Percentiles rank a stretch among this genome's conserved stretches.
phyloP scores from a whole-genome alignment of 352 stramenopile species.

The Pythium periplocum region DNA sequence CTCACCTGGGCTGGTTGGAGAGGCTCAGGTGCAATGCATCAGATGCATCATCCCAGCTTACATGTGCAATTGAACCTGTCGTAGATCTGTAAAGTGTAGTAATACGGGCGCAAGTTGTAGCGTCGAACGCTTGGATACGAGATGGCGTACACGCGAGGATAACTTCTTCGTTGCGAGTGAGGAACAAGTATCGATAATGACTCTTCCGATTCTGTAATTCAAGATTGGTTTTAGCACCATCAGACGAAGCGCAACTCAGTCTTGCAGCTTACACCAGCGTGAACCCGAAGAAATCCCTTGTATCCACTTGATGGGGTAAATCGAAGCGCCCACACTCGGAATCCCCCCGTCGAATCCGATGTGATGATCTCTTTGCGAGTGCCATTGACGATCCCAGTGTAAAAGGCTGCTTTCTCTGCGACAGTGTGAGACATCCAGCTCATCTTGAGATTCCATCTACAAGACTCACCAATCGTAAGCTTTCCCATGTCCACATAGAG shows the following conservation, averaged over 20 bases:
- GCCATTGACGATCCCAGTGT: conserved; percentile 31
- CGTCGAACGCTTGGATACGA: conserved; percentile 16
- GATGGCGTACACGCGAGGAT: conserved; percentile 13
- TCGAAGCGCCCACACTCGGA: conserved; percentile 49
- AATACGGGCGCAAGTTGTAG: conserved; percentile 13
- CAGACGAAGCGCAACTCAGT: not conserved
- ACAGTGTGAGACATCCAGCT: conserved; percentile 30
- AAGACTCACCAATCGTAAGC: conserved; percentile 1
- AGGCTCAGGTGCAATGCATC: conserved; percentile 5
- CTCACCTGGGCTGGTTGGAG: not conserved
- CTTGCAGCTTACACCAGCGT: conserved; percentile 25
- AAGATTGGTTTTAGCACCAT: not conserved
- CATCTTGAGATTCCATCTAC: conserved; percentile 21
- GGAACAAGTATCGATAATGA: conserved; percentile 5
- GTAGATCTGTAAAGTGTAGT: conserved; percentile 9
- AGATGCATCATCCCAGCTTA: conserved; percentile 4
- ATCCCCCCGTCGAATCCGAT: conserved; percentile 37
- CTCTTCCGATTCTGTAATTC: conserved; percentile 14
- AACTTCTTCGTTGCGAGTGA: conserved; percentile 8
- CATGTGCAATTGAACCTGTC: not conserved
- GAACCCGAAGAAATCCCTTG: conserved; percentile 47
- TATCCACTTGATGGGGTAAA: conserved; percentile 21
- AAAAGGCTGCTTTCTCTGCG: conserved; percentile 23
- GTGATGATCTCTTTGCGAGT: conserved; percentile 40
- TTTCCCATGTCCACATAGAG: not conserved